Percentiles rank a stretch among this genome's conserved stretches.
phyloP scores from a whole-genome alignment of 495 filamentous ascomycete species.

The Xylaria longipes region DNA sequence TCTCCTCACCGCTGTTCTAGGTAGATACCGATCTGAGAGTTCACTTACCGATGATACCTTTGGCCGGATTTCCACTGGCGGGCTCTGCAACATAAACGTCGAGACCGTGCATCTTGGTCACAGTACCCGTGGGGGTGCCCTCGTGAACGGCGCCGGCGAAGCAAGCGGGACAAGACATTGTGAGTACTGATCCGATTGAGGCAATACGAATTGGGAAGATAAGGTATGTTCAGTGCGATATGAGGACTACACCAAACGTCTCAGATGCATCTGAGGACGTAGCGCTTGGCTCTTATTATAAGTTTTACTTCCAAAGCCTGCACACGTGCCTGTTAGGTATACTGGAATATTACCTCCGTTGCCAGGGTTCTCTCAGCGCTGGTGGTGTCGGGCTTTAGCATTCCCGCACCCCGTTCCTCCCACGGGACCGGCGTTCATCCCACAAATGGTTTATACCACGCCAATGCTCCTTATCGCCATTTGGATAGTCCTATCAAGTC shows the following conservation, averaged over 20 bases:
- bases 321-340: background rate
- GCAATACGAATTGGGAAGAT: background rate
- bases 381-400: background rate
- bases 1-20: no score
- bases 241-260: no score
- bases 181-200: background rate
- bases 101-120: constrained; percentile 48
- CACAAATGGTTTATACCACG: background rate
- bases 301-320: background rate
- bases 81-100: constrained; percentile 50
- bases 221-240: background rate
- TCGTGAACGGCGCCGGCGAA: constrained; percentile 33
- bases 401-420: background rate
- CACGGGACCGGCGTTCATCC: background rate
- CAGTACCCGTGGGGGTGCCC: constrained; percentile 29
- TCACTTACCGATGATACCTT: constrained; percentile 44
- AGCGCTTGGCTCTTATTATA: background rate
- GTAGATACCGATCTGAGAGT: background rate
- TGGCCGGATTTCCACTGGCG: constrained; percentile 29
- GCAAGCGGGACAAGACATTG: constrained; percentile 40
- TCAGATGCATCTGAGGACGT: background rate
- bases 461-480: background rate
- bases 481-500: background rate
- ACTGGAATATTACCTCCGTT: background rate
- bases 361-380: background rate